Conservation (phyloP, 768 basidiomycete genomes). For the Imleria badia region DNA sequence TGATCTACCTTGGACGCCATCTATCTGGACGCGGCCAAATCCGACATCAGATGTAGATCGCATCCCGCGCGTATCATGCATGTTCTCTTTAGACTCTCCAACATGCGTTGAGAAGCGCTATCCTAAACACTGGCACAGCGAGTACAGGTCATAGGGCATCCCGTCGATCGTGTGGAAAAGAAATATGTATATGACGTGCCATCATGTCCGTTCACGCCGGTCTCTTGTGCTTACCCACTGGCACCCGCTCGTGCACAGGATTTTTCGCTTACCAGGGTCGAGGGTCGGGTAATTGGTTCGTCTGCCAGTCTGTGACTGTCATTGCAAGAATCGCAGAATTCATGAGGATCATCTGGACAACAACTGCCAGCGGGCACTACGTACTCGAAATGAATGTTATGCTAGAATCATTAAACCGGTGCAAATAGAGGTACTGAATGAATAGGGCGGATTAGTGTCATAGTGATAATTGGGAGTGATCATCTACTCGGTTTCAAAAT, state of each 20-base stretch:
- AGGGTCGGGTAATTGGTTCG: constrained; percentile 11
- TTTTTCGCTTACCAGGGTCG: constrained; percentile 22
- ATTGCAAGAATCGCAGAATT: constrained; percentile 11
- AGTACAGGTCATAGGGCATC: constrained; percentile 10
- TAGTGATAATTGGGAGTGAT: constrained; percentile 27
- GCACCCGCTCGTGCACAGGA: constrained; percentile 2
- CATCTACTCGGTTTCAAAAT: constrained; percentile 33
- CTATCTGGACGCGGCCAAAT: background rate
- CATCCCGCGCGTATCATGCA: constrained; percentile 23
- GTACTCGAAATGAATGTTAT: constrained; percentile 27
- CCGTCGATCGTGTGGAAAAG: background rate
- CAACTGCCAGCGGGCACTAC: constrained; percentile 10
- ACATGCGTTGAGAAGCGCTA: constrained; percentile 4
- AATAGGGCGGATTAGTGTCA: constrained; percentile 34
- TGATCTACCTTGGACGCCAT: constrained; percentile 8
- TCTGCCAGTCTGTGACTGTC: background rate
- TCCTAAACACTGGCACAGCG: constrained; percentile 12
- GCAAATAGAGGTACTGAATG: constrained; percentile 27
- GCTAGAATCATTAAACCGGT: constrained; percentile 32
- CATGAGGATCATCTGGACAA: constrained; percentile 7
- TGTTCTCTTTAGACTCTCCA: constrained; percentile 14
- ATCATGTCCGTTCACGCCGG: background rate
- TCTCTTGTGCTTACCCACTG: background rate
- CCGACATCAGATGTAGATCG: background rate
- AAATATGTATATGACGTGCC: constrained; percentile 2